A percentile compares a stretch with the other conserved stretches of the same genome.
Evolutionary conservation across 2,329 filamentous ascomycete genomes (phyloP).

Genomic region (Parafenestella ontariensis): DNA sequence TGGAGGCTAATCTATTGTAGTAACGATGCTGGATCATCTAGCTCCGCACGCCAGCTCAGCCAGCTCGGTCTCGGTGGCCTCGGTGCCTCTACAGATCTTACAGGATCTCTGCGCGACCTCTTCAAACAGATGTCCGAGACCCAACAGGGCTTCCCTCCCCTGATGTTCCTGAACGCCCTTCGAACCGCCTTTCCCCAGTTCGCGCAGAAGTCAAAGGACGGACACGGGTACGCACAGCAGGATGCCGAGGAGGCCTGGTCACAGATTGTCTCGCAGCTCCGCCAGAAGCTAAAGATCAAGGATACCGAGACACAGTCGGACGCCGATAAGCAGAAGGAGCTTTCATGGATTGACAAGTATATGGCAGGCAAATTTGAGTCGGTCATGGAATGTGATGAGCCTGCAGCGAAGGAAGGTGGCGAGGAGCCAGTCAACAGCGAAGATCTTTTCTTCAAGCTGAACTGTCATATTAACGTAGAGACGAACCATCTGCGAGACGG

Average conservation of each 20-base stretch:
- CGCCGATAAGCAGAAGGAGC: slow-evolving; percentile 47
- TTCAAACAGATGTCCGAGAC: slow-evolving; percentile 91
- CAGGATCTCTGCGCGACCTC: slow-evolving; percentile 77
- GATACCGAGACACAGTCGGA: slow-evolving; percentile 52
- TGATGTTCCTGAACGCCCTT: slow-evolving; percentile 82
- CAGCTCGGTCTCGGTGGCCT: slow-evolving; percentile 66
- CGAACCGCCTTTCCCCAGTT: slow-evolving; percentile 88
- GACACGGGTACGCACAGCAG: slow-evolving; percentile 91
- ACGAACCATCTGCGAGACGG: slow-evolving; percentile 94
- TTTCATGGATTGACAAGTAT: slow-evolving; percentile 88
- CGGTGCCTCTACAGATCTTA: slow-evolving; percentile 71
- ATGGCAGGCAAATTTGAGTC: slow-evolving; percentile 84
- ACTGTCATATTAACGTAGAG: slow-evolving; percentile 88
- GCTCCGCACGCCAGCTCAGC: slow-evolving; percentile 44
- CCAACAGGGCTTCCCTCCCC: slow-evolving; percentile 82
- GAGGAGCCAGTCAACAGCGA: slow-evolving; percentile 72
- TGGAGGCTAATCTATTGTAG: slow-evolving; percentile 27
- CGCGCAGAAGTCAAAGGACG: slow-evolving; percentile 82
- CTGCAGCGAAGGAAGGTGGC: slow-evolving; percentile 74
- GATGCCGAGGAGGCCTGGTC: slow-evolving; percentile 99
- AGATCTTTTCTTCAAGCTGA: slow-evolving; percentile 87
- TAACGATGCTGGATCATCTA: slow-evolving; percentile 37
- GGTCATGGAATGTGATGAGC: slow-evolving; percentile 82
- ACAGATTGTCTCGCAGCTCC: slow-evolving; percentile 85
- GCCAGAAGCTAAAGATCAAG: slow-evolving; percentile 75